These are phyloP conservation scores for Gossypium mustelinum DNA, from an alignment of 345 rosid genomes.

Conservation along the genomic window DNA sequence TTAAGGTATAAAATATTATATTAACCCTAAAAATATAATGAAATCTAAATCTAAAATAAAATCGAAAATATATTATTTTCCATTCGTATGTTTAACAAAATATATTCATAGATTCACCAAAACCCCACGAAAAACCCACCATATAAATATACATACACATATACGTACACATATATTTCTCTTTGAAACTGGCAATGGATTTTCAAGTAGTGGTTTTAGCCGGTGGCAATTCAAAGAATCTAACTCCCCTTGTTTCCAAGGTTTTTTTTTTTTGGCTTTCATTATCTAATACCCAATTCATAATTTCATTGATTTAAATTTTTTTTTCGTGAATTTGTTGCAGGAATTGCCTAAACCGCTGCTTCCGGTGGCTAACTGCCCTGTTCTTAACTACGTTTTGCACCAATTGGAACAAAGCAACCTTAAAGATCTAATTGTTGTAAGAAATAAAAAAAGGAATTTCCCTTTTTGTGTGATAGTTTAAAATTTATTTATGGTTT, in stretches of 20 bases:
- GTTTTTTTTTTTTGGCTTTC: slow-evolving; percentile 24
- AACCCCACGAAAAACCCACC: neutral
- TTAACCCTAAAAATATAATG: too few relatives aligned
- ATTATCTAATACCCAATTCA: neutral
- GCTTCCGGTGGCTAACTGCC: slow-evolving; percentile 93
- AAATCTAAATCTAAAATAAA: too few relatives aligned
- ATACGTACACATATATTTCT: too few relatives aligned
- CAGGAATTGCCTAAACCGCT: slow-evolving; percentile 91
- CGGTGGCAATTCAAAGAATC: slow-evolving; percentile 73
- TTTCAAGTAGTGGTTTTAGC: slow-evolving; percentile 93
- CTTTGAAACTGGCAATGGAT: slow-evolving; percentile 46
- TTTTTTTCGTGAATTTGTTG: slow-evolving; percentile 13
- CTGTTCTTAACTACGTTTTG: slow-evolving; percentile 76
- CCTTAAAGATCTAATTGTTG: slow-evolving; percentile 90
- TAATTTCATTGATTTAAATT: neutral
- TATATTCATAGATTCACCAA: neutral
- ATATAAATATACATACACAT: neutral
- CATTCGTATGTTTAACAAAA: too few relatives aligned
- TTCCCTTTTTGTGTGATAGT: neutral
- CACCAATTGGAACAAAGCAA: slow-evolving; percentile 75
- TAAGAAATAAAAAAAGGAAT: slow-evolving; percentile 17
- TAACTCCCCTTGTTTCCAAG: slow-evolving; percentile 80
- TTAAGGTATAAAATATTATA: too few relatives aligned
- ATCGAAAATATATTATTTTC: too few relatives aligned
- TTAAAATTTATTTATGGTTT: neutral